Percentiles rank a stretch among this genome's conserved stretches.
phyloP scores from a whole-genome alignment of 352 stramenopile genomes.

The Phytophthora brassicae region DNA sequence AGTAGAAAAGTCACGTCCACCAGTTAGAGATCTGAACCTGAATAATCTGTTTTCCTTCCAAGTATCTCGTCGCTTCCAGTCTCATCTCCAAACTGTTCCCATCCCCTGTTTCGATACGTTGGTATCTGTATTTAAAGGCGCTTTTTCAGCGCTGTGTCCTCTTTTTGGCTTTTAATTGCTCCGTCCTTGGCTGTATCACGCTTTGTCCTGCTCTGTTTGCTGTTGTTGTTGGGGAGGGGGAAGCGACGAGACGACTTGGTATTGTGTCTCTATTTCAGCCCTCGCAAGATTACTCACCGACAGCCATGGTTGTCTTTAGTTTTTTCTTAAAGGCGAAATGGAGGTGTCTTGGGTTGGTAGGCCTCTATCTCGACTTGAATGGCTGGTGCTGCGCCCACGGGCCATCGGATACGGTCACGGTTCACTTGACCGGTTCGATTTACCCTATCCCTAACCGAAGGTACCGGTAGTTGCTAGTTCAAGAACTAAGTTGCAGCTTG shows the following conservation, averaged over 20 bases:
- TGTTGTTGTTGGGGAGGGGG: constrained; percentile 1
- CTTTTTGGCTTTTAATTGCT: constrained; percentile 25
- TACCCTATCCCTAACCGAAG: constrained; percentile 22
- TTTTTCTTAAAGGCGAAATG: constrained; percentile 92
- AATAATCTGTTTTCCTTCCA: neutral
- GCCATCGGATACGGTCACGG: constrained; percentile 24
- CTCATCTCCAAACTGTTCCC: neutral
- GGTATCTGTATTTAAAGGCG: constrained; percentile 4
- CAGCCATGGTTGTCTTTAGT: constrained; percentile 86
- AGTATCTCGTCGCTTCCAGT: neutral
- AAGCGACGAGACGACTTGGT: constrained; percentile 13
- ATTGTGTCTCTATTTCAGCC: neutral
- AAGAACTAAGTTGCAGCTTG: neutral
- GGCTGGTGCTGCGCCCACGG: constrained; percentile 53
- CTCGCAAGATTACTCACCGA: too few relatives aligned
- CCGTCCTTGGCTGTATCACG: constrained; percentile 22
- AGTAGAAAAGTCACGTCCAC: constrained; percentile 14
- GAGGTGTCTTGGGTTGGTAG: constrained; percentile 27
- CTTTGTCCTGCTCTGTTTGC: constrained; percentile 23
- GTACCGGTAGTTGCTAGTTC: neutral
- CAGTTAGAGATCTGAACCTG: constrained; percentile 23
- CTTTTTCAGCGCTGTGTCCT: constrained; percentile 9
- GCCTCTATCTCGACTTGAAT: constrained; percentile 39
- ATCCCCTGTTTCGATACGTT: neutral
- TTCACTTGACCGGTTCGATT: constrained; percentile 26